Base-by-base conservation (phyloP, 2,329 filamentous ascomycete species). In the Epichloe hybrida region DNA sequence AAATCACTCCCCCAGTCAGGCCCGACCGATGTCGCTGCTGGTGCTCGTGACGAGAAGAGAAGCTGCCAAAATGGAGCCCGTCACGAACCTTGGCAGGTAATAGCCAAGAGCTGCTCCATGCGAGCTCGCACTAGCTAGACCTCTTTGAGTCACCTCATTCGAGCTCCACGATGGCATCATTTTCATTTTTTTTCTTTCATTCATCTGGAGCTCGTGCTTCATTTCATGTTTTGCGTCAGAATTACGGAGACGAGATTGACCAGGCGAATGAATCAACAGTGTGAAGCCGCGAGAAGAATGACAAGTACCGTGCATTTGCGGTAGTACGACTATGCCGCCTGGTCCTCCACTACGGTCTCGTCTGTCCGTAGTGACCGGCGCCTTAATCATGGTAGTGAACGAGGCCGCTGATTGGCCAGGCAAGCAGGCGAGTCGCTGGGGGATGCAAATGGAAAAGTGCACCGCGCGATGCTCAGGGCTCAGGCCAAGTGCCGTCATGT, bases 111-210 rank as follows among this genome's bases (percentile, higher is more conserved):
- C 15, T 46, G 20, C 21, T 20, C 35, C 41, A 50, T 20, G 17
- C n/a, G 34, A 34, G 34, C 35, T 27, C 7, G 27, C 27, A 27
- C 27, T 27, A 27, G 46, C 48, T 9, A 39, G 17, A 36, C 20
- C 46, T 6, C 23, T 37, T 31, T 47, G 51, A 50, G 51, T 54
- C 53, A 54, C 46, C 48, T 50, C 46, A 27, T 44, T 46, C 27
- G 41, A 34, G 42, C 38, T 41, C 37, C 23, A 39, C 40, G 39
- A 52, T 54, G 50, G 45, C 53, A 53, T 53, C 51, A 54, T 54
- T 13, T 38, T 31, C 20, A 20, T 20, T 20, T 20, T 20, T 20
- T 20, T 17, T 31, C 8, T 3, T 31, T 9, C 8, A 11, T 31
- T 1, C 39, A 43, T 49, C 35, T 53, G 53, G 38, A 51, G 31